Evolutionary conservation across 257 asterid species (phyloP), one percentile per base, ranked within the genome.

Genomic region (Asclepias syriaca): DNA sequence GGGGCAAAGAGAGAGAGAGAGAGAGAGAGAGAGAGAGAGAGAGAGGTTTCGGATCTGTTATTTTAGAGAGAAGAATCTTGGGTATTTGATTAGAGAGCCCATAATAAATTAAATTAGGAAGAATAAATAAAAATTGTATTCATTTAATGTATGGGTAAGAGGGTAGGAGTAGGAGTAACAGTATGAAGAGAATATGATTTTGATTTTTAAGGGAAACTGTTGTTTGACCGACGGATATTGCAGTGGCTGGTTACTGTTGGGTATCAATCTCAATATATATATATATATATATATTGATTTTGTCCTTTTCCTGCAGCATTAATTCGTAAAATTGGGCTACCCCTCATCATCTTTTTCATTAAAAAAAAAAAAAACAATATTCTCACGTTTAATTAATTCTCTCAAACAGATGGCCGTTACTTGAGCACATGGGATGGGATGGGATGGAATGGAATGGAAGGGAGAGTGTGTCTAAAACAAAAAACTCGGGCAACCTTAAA

Each of bases 391-490:
- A 29, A 29, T 29, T 29, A 29, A 29, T 29, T 2, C 34, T 29
- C 34, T 29, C 34, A 29, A 29, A 29, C 34, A 29, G 34, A 29
- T 29, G 76, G 67, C 81, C 79, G 80, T 61, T 83, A 74, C 83
- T 61, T 81, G 2, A 74, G 84, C 87, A 84, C 86, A 80, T 82
- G 88, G 74, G 34, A 29, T 29, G 34, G 34, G 0, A 29, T 29
- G 34, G 34, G n/a, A 80, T 82, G 88, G 74, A 1, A 29, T 29
- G 34, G 34, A 29, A 29, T 29, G 34, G 34, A 29, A 29, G 34
- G 34, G 34, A 29, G 72, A 29, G 66, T 14, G 74, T 73, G 86
- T 75, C 75, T 70, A 84, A 72, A 73, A 67, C 49, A 46, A 57
- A 40, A 46, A 57, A 40, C 22, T 46, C 40, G 70, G 72, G 48